These are phyloP conservation scores for Stephania japonica DNA, from an alignment of 164 flowering plant species.

Conservation along the genomic window DNA sequence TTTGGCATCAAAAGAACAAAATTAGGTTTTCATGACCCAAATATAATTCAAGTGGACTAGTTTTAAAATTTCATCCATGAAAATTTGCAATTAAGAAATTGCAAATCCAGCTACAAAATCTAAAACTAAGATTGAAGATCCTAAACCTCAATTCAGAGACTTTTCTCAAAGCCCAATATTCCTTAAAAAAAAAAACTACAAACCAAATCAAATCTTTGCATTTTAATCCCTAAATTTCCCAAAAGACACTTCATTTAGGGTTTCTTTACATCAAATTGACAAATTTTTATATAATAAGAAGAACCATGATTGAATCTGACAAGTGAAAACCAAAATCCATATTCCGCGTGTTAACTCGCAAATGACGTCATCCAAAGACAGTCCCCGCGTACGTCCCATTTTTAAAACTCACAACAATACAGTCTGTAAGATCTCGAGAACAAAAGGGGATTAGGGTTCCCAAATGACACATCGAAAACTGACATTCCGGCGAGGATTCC, in stretches of 20 bases:
- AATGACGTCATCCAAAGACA: background rate
- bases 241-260: no score
- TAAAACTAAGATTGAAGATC: background rate
- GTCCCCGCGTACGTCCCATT: background rate
- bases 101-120: slow-evolving; percentile 6
- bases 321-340: background rate
- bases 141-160: background rate
- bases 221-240: no score
- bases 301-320: background rate
- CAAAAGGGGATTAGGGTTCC: background rate
- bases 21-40: background rate
- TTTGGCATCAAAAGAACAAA: no score
- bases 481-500: background rate
- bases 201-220: background rate
- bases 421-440: background rate
- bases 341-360: background rate
- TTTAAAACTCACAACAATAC: background rate
- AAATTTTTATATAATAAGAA: no score
- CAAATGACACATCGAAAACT: background rate
- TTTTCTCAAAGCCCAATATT: background rate
- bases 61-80: background rate
- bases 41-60: background rate
- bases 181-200: no score
- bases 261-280: no score
- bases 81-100: background rate